Conservation (phyloP, 176 grass and related monocot species). For the Tillandsia fasciculata region DNA sequence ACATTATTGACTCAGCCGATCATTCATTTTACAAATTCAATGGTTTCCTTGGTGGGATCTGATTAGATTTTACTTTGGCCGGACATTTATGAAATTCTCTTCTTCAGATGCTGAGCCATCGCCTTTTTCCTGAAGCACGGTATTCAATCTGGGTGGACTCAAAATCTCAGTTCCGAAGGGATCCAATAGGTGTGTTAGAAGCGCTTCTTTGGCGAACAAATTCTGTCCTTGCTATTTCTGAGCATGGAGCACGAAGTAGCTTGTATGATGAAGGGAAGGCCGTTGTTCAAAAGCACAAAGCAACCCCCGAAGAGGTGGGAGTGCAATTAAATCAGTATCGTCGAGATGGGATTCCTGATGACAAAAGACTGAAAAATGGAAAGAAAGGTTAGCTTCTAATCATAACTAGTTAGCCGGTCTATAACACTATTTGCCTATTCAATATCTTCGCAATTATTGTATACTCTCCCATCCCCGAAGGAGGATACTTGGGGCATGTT, state of each 20-base stretch:
- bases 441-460: too few relatives aligned
- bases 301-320: constrained; percentile 81
- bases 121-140: constrained; percentile 66
- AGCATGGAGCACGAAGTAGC: constrained; percentile 86
- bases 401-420: background rate
- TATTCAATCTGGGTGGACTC: constrained; percentile 98
- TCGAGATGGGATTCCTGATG: constrained; percentile 68
- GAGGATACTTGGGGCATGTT: too few relatives aligned
- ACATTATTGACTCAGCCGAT: background rate
- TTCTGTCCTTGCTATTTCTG: constrained; percentile 79
- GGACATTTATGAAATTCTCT: background rate
- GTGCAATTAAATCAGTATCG: constrained; percentile 65
- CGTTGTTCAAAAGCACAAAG: constrained; percentile 89
- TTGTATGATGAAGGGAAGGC: constrained; percentile 85
- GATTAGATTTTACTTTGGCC: background rate
- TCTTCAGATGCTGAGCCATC: constrained; percentile 79
- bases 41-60: background rate
- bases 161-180: constrained; percentile 82
- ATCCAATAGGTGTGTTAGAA: constrained; percentile 78
- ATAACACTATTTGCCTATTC: too few relatives aligned
- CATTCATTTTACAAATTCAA: background rate
- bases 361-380: constrained; percentile 60
- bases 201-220: constrained; percentile 72
- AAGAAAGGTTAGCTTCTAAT: constrained; percentile 65
- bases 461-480: too few relatives aligned